Evolutionary conservation across 140 eudicot genomes (phyloP).

Genomic region (Stevia rebaudiana): DNA sequence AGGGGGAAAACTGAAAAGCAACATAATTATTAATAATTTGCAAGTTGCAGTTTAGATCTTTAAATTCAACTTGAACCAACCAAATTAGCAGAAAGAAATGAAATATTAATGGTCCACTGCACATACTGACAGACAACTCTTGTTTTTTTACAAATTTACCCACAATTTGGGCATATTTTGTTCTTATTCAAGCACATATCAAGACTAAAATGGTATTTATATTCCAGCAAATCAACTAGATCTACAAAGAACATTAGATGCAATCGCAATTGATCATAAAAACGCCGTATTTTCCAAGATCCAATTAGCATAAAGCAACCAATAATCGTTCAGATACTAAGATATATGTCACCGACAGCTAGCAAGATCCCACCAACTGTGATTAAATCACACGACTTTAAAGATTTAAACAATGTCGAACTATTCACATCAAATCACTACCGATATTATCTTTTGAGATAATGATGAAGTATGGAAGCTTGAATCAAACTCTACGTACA

Average conservation of each 20-base stretch:
- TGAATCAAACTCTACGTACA: slow-evolving; percentile 33
- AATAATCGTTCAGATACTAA: not conserved
- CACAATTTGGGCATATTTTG: slow-evolving; percentile 18
- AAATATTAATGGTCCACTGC: slow-evolving; percentile 21
- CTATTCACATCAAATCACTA: not conserved
- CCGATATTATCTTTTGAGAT: not conserved
- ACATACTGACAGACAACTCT: slow-evolving; percentile 18
- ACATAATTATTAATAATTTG: not conserved
- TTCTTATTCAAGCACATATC: slow-evolving; percentile 7
- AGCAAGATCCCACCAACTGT: not conserved
- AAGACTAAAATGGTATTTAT: not conserved
- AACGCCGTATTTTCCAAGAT: not conserved
- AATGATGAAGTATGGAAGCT: slow-evolving; percentile 17
- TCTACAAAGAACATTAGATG: slow-evolving; percentile 4
- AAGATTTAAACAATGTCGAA: slow-evolving; percentile 10
- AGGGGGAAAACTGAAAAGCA: not conserved
- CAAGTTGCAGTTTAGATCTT: slow-evolving; percentile 6
- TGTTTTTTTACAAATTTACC: slow-evolving; percentile 9
- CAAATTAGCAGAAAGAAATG: slow-evolving; percentile 10
- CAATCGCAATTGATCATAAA: slow-evolving; percentile 8
- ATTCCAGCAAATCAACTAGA: slow-evolving; percentile 15
- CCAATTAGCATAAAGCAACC: not conserved
- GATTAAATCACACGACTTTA: not conserved
- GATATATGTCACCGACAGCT: no score
- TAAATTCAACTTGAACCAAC: slow-evolving; percentile 23